phyloP scores from a whole-genome alignment of 371 early-diverging fungal species.

The Actinomucor elegans region DNA sequence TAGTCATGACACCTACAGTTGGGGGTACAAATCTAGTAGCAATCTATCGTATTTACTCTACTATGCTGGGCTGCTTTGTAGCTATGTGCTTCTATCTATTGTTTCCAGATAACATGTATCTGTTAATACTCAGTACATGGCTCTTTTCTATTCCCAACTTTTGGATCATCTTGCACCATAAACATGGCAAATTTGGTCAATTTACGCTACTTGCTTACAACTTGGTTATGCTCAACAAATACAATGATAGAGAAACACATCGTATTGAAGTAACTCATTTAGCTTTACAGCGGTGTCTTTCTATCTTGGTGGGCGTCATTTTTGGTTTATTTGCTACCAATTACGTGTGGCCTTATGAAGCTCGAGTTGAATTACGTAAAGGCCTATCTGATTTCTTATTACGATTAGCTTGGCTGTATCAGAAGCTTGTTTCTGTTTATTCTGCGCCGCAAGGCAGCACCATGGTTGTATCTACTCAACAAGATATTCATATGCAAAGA shows the following conservation, averaged over 20 bases:
- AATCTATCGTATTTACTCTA: conserved; percentile 71
- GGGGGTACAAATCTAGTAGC: conserved; percentile 78
- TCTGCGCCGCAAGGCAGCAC: conserved; percentile 13
- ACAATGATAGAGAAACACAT: conserved; percentile 67
- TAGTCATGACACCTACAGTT: conserved; percentile 83
- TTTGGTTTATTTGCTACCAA: conserved; percentile 59
- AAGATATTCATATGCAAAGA: conserved; percentile 40
- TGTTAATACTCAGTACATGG: conserved; percentile 59
- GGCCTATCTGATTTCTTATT: conserved; percentile 65
- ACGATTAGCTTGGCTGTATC: conserved; percentile 68
- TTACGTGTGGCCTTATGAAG: conserved; percentile 83
- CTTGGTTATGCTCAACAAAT: conserved; percentile 71
- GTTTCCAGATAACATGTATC: conserved; percentile 47
- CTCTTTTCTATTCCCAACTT: conserved; percentile 71
- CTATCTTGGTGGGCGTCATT: conserved; percentile 71
- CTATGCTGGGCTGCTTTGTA: conserved; percentile 61
- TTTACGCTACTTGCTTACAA: conserved; percentile 76
- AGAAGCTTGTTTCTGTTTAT: conserved; percentile 64
- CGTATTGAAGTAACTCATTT: conserved; percentile 55
- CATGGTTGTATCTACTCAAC: conserved; percentile 35
- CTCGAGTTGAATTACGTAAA: conserved; percentile 75
- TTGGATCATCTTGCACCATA: conserved; percentile 60
- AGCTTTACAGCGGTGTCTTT: conserved; percentile 66
- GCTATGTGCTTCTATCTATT: conserved; percentile 58
- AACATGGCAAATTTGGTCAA: conserved; percentile 74